phyloP scores from a whole-genome alignment of 2,329 filamentous ascomycete genomes.

The Aspergillus unguis region DNA sequence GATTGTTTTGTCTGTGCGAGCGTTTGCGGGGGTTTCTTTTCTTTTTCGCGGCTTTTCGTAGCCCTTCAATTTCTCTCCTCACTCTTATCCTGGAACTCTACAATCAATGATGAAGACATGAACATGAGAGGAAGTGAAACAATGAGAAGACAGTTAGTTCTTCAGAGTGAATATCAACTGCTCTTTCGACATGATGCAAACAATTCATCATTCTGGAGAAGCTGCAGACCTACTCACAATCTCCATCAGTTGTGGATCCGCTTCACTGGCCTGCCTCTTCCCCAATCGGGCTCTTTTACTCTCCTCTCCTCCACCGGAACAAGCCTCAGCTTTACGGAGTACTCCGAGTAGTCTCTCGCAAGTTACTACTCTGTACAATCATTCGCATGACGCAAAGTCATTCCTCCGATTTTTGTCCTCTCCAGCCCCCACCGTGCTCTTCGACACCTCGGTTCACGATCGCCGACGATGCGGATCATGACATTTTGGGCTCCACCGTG shows the following conservation, averaged over 20 bases:
- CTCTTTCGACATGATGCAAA: too few species aligned
- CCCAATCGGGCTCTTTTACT: constrained; percentile 1
- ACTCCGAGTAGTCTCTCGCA: too few species aligned
- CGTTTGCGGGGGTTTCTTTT: neutral
- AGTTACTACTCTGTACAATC: too few species aligned
- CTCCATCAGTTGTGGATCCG: neutral
- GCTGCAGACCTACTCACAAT: too few species aligned
- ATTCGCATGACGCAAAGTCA: constrained; percentile 1
- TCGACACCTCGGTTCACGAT: neutral
- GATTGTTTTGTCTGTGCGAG: neutral
- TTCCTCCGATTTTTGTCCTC: constrained; percentile 1
- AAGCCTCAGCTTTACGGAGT: neutral
- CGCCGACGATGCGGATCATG: constrained; percentile 4
- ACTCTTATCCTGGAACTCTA: too few species aligned
- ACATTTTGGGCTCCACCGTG: constrained; percentile 9
- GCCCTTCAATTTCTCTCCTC: neutral
- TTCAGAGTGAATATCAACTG: too few species aligned
- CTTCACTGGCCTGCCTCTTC: neutral
- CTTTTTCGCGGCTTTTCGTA: neutral
- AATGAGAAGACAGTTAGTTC: too few species aligned
- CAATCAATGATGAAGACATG: too few species aligned
- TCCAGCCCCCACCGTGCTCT: constrained; percentile 3
- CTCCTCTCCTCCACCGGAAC: constrained; percentile 4
- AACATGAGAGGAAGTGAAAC: too few species aligned
- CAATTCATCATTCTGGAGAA: too few species aligned